phyloP scores from a whole-genome alignment of 2,329 filamentous ascomycete genomes.

The Decorospora gaudefroyi region DNA sequence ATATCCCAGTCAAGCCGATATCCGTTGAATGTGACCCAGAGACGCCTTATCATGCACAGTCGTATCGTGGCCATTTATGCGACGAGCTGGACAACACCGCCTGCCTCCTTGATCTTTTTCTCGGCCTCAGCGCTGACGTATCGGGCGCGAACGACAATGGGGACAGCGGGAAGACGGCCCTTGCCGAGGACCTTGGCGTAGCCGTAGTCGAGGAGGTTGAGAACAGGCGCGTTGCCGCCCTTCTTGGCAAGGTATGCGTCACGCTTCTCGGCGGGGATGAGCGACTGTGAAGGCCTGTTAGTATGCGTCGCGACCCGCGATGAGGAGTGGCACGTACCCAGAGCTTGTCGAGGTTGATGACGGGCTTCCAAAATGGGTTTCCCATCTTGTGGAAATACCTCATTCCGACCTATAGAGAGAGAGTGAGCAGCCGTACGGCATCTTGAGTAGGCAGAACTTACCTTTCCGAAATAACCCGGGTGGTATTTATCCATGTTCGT shows the following conservation, averaged over 20 bases:
- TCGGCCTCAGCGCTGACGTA: constrained; percentile 96
- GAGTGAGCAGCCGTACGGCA: too few relatives aligned
- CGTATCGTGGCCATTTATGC: constrained; percentile 62
- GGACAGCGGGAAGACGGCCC: constrained; percentile 90
- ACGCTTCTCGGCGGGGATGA: constrained; percentile 90
- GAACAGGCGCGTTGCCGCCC: constrained; percentile 91
- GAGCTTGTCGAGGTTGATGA: constrained; percentile 99
- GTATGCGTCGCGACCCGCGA: too few relatives aligned
- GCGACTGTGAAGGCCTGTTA: too few relatives aligned
- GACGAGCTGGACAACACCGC: constrained; percentile 93
- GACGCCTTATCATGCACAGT: constrained; percentile 36
- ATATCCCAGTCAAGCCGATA: constrained; percentile 31
- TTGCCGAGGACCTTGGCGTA: constrained; percentile 99
- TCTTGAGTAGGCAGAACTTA: background rate
- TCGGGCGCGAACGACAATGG: constrained; percentile 90
- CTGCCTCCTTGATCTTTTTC: constrained; percentile 98
- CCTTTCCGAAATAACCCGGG: constrained; percentile 99
- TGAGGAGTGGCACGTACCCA: too few relatives aligned
- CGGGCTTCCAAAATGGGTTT: constrained; percentile 98
- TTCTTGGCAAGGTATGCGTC: constrained; percentile 87
- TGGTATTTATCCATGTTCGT: constrained; percentile 95
- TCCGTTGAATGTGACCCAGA: constrained; percentile 27
- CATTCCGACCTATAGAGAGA: constrained; percentile 80
- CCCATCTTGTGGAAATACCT: constrained; percentile 78
- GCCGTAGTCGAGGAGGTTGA: constrained; percentile 95